Evolutionary conservation across 1,284 basidiomycete species (phyloP), one percentile per base, ranked within the genome.

Genomic region (Pseudozyma tsukubaensis): DNA sequence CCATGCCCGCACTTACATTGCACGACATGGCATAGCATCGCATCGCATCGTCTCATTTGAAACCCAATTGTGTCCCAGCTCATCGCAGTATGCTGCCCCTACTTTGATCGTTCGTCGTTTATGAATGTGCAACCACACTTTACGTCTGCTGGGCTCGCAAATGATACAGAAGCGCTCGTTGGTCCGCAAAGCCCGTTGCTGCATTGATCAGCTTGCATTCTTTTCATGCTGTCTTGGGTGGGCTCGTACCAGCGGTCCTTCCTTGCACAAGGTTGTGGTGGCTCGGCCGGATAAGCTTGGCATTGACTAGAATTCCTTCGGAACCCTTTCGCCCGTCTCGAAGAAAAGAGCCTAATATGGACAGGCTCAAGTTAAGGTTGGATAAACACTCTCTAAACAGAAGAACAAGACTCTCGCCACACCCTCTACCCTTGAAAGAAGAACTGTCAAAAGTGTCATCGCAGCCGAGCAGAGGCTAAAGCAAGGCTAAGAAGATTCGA

Each of bases 11-110:
- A 29, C 24, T 29, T 29, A 29, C 24, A 29, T 29, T 29, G 24
- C 24, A 29, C 24, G 24, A 55, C 61, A 63, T 57, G n/a, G 62
- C 62, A 59, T 48, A 9, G 62, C 62, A 58, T 53, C 37, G 51
- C 56, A 66, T 66, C 51, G 32, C 57, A 54, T 57, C 37, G 35
- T 13, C 8, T 39, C 40, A 34, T 37, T 48, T 32, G 42, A 39
- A 13, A 39, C n/a, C n/a, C 16, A 43, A 29, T 29, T 29, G 24
- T 29, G 24, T 29, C 24, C 24, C 24, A 29, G 24, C 24, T 29
- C 24, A 29, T 29, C 24, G 24, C 24, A 29, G 24, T 3, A 29
- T 6, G 24, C 24, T 29, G 24, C 24, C 24, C 24, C 24, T 29
- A 3, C 24, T 29, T 29, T 29, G 24, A 29, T 29, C 24, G 24